phyloP scores from a whole-genome alignment of 371 early-diverging fungal genomes.

The Syncephalastrum sp. region DNA sequence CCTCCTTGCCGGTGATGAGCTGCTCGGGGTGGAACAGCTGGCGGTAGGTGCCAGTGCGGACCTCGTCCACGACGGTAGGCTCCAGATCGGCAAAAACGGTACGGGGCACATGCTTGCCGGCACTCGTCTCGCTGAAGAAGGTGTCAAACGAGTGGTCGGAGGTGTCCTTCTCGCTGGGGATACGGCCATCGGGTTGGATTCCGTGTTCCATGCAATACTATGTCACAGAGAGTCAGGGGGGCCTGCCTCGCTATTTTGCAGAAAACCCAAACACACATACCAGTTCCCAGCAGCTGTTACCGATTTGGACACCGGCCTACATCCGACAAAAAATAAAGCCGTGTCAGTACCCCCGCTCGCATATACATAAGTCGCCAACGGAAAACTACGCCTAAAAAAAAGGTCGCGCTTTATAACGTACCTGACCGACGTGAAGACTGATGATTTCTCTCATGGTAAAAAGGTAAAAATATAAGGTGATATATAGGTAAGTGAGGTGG shows the following conservation, averaged over 20 bases:
- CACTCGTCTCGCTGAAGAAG: conserved; percentile 95
- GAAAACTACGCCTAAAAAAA: not conserved
- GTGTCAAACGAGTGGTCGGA: conserved; percentile 47
- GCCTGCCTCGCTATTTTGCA: not conserved
- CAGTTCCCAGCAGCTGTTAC: conserved; percentile 99
- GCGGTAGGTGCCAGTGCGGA: conserved; percentile 95
- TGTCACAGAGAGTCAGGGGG: conserved; percentile 24
- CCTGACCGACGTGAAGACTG: conserved; percentile 96
- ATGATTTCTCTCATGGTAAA: conserved; percentile 94
- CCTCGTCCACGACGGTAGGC: conserved; percentile 97
- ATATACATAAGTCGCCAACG: not conserved
- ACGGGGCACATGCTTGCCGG: conserved; percentile 97
- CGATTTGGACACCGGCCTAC: conserved; percentile 99
- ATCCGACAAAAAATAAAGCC: conserved; percentile 42
- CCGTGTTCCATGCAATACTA: conserved; percentile 93
- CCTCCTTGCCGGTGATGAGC: conserved; percentile 98
- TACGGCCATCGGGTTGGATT: conserved; percentile 85
- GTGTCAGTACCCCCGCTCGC: not conserved
- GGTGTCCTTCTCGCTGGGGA: conserved; percentile 49
- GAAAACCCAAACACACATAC: conserved; percentile 9
- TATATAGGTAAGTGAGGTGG: conserved; percentile 9
- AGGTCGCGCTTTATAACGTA: not conserved
- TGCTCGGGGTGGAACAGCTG: conserved; percentile 99
- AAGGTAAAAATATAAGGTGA: not conserved
- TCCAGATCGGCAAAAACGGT: conserved; percentile 98